These are phyloP conservation scores for Oropetium thomaeum DNA, from an alignment of 176 grass and related monocot genomes.

Conservation along the genomic window DNA sequence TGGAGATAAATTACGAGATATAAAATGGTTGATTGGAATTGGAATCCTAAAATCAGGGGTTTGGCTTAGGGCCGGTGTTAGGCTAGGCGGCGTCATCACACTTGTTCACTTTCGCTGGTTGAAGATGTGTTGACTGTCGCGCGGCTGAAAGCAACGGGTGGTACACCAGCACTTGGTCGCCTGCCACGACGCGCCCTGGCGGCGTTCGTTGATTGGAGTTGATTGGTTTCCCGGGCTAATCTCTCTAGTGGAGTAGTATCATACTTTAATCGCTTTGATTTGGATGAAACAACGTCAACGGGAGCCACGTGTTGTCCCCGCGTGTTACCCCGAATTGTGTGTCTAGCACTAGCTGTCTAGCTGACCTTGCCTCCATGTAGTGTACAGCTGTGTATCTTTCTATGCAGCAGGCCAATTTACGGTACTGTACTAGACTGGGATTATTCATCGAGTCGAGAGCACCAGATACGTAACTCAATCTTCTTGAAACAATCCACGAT, in stretches of 20 bases:
- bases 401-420: too few relatives aligned
- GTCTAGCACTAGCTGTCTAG: background rate
- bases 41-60: slow-evolving; percentile 1
- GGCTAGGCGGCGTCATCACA: background rate
- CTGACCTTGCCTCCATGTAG: too few relatives aligned
- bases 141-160: background rate
- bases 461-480: too few relatives aligned
- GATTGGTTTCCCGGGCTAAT: background rate
- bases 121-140: too few relatives aligned
- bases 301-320: background rate
- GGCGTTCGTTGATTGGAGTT: background rate
- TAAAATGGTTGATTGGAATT: background rate
- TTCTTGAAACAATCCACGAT: background rate
- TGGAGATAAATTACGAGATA: background rate
- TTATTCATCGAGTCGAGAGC: too few relatives aligned
- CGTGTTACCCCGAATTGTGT: background rate
- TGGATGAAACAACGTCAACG: background rate
- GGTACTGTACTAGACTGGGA: too few relatives aligned
- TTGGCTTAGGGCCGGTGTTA: background rate
- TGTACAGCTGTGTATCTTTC: too few relatives aligned
- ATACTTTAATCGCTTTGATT: background rate
- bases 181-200: too few relatives aligned
- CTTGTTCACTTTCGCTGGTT: background rate
- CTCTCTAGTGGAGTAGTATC: too few relatives aligned
- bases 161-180: too few relatives aligned